These are phyloP conservation scores for Thelephora terrestris DNA, from an alignment of 1,284 basidiomycete species.

Conservation along the genomic window DNA sequence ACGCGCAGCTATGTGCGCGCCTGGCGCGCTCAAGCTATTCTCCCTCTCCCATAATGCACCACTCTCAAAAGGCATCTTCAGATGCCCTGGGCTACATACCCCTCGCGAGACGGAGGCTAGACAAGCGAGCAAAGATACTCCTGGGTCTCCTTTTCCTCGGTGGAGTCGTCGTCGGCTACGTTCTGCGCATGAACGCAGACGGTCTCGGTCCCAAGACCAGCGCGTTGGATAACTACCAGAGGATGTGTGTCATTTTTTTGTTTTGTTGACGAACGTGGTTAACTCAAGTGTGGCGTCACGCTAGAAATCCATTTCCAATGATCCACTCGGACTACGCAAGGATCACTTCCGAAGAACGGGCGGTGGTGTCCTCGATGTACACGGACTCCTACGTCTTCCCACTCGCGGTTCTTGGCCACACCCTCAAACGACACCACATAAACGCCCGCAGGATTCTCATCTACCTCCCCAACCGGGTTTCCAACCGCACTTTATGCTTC, in stretches of 20 bases:
- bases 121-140: no score
- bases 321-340: conserved; percentile 1
- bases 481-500: conserved; percentile 29
- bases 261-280: not conserved
- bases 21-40: no score
- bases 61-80: no score
- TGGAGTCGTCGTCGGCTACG: no score
- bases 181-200: no score
- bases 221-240: conserved; percentile 19
- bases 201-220: no score
- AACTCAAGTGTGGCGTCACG: not conserved
- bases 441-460: conserved; percentile 26
- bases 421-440: conserved; percentile 25
- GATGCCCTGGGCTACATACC: no score
- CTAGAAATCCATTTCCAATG: conserved; percentile 1
- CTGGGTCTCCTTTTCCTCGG: no score
- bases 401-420: conserved; percentile 34
- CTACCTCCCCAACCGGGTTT: conserved; percentile 31
- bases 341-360: conserved; percentile 17
- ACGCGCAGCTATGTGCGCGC: no score
- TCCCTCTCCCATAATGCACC: no score
- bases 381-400: conserved; percentile 32
- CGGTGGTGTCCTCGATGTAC: conserved; percentile 33
- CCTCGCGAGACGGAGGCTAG: no score
- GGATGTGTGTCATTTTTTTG: conserved; percentile 6